Conservation (phyloP, 2,329 filamentous ascomycete genomes). For the Grosmannia serpens region DNA sequence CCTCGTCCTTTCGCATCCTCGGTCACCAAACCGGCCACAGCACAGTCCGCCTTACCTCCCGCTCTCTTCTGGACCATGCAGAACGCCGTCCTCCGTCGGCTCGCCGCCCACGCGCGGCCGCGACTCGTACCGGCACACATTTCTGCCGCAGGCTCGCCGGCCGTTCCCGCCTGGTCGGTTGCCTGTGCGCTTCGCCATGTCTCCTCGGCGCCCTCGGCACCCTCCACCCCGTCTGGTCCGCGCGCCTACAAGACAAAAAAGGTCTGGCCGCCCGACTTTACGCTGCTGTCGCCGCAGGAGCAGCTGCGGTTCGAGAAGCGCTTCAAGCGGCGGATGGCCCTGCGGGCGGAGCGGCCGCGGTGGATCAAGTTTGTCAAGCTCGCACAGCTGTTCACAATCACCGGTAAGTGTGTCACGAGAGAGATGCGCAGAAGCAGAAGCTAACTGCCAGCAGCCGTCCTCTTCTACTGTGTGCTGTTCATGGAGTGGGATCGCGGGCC, state of each 20-base stretch:
- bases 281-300: conserved; percentile 55
- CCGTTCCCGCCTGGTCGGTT: background rate
- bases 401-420: conserved; percentile 30
- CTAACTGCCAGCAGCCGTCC: conserved; percentile 28
- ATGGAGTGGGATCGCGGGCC: conserved; percentile 41
- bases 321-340: conserved; percentile 57
- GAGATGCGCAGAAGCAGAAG: background rate
- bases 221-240: background rate
- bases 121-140: background rate
- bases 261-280: conserved; percentile 69
- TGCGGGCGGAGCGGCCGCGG: conserved; percentile 48
- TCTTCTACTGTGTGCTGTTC: conserved; percentile 47
- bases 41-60: background rate
- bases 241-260: conserved; percentile 50
- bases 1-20: background rate
- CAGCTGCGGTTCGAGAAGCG: conserved; percentile 70
- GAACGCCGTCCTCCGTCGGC: background rate
- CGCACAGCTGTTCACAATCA: conserved; percentile 47
- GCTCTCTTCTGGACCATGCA: background rate
- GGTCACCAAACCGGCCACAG: background rate
- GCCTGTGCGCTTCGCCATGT: background rate
- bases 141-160: background rate
- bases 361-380: conserved; percentile 57
- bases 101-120: background rate
- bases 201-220: background rate